Percentiles rank a stretch among this genome's conserved stretches.
Conservation (phyloP, 176 grass and related monocot genomes). For the Aechmea fasciata region DNA sequence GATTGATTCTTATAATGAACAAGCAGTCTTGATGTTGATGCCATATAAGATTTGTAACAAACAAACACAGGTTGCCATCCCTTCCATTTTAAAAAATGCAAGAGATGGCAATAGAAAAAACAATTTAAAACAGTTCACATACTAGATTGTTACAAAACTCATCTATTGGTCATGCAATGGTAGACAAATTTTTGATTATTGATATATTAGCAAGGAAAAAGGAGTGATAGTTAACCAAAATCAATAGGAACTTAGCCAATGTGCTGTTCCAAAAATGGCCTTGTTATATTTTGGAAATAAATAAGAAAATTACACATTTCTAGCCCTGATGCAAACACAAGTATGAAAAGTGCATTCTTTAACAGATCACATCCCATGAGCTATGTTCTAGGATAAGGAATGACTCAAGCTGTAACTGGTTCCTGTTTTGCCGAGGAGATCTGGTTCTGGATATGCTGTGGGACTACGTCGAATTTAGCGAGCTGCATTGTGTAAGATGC, state of each 20-base stretch:
- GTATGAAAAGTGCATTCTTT: slow-evolving; percentile 29
- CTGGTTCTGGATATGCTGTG: slow-evolving; percentile 78
- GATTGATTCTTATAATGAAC: background rate
- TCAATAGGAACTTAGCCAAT: background rate
- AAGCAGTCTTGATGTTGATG: background rate
- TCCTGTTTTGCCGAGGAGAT: slow-evolving; percentile 47
- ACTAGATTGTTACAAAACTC: too few species aligned
- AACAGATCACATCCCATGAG: slow-evolving; percentile 21
- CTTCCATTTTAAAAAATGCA: too few species aligned
- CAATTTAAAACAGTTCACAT: too few species aligned
- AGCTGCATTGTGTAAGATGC: slow-evolving; percentile 96
- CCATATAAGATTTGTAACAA: background rate
- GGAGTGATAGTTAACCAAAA: background rate
- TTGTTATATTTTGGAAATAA: background rate
- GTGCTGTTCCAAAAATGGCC: background rate
- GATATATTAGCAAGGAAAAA: background rate
- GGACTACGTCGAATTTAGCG: slow-evolving; percentile 76
- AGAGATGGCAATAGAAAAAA: too few species aligned
- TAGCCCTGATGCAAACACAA: slow-evolving; percentile 1
- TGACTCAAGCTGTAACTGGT: slow-evolving; percentile 53
- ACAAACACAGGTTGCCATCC: too few species aligned
- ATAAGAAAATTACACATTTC: slow-evolving; percentile 9
- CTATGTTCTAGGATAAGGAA: slow-evolving; percentile 17
- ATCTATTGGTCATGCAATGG: too few species aligned
- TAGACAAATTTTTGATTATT: too few species aligned